Evolutionary conservation across 2,329 filamentous ascomycete genomes (phyloP), one percentile per base, ranked within the genome.

Genomic region (Colletotrichum sp.): DNA sequence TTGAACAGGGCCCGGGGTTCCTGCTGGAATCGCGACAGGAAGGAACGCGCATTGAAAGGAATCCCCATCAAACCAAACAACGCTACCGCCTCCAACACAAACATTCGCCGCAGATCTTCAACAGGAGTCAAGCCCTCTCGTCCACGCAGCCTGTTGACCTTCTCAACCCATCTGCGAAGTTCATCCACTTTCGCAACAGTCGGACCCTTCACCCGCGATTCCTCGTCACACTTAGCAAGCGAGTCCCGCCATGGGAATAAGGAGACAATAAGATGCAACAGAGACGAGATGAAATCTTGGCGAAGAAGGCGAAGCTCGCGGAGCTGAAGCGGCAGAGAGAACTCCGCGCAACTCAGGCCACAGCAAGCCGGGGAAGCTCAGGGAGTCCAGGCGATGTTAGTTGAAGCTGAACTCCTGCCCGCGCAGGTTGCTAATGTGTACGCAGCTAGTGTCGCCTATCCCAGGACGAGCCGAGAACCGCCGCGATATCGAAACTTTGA

Each of bases 291-390:
- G 97, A 99, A 89, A 98, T 99, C 80, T 89, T 97, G 81, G 96
- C 96, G 80, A 99, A 99, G 88, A 96, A 95, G 89, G 96, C 96
- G 78, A 98, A 97, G 89, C 95, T 99, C 81, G 96, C 95, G 66
- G 97, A 99, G 90, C 91, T 99, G 79, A 98, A 98, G 88, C 92
- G 95, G 78, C 96, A 98, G 87, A 92, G 97, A 81, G 96, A 98
- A 84, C 88, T 96, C 80, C 92, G 96, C 76, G 92, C 95, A 78
- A 95, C 91, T 83, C 95, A 98, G 83, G 92, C 95, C 80, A 92
- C 90, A 76, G 91, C 90, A 78, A 92, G 89, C 80, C 92, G 95
- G 79, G 91, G 93, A 82, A 94, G 92, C 83, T 88, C 93, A 81
- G 92, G 92, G 76, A 91, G 92, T 82, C 87, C 91, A 68, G 91